phyloP scores from a whole-genome alignment of 768 basidiomycete genomes.

The Omphalotus guepiniiformis region DNA sequence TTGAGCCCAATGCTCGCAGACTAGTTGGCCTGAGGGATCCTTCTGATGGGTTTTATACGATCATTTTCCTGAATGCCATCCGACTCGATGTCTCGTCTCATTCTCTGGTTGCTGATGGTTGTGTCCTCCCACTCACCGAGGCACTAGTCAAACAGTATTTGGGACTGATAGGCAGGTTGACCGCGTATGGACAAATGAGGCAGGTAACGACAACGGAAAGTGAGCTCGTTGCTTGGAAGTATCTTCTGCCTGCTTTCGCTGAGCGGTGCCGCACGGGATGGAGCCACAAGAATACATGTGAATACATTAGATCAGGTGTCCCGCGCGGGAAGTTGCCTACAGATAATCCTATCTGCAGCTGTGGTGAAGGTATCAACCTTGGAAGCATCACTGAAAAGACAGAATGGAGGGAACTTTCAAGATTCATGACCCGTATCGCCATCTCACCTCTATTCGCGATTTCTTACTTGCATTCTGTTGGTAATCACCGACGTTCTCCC shows the following conservation, averaged over 20 bases:
- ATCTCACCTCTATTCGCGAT: conserved; percentile 41
- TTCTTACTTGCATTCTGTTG: conserved; percentile 30
- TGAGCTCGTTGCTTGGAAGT: conserved; percentile 34
- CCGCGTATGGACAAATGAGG: conserved; percentile 7
- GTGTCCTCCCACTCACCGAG: conserved; percentile 32
- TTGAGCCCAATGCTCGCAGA: conserved; percentile 10
- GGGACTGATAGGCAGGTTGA: too few relatives aligned
- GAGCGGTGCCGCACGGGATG: conserved; percentile 37
- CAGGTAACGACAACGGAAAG: conserved; percentile 9
- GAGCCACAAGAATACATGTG: conserved; percentile 33
- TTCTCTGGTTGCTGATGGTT: conserved; percentile 39
- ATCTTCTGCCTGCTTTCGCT: conserved; percentile 32
- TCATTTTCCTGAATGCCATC: conserved; percentile 34
- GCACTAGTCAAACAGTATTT: too few relatives aligned
- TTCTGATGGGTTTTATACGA: conserved; percentile 29
- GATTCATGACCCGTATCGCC: conserved; percentile 33
- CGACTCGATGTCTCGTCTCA: conserved; percentile 36
- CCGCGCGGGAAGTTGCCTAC: conserved; percentile 28
- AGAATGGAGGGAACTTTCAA: conserved; percentile 26
- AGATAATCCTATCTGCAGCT: conserved; percentile 33
- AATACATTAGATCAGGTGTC: conserved; percentile 25
- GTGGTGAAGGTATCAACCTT: conserved; percentile 34
- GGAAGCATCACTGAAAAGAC: conserved; percentile 20
- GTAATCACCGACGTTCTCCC: too few relatives aligned
- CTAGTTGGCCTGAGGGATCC: conserved; percentile 20